A percentile compares a stretch with the other conserved stretches of the same genome.
phyloP scores from a whole-genome alignment of 306 rosid species.

The Fragaria vesca region DNA sequence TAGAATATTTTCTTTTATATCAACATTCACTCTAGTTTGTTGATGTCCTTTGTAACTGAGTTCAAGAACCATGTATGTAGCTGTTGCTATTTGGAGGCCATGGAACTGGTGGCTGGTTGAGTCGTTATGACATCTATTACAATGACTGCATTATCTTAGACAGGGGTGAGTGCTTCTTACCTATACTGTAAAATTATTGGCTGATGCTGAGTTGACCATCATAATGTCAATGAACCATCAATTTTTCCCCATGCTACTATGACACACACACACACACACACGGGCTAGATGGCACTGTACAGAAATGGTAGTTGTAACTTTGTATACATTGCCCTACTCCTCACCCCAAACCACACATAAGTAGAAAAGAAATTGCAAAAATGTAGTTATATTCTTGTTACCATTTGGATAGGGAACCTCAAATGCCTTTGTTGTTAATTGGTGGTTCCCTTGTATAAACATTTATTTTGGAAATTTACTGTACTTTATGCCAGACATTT shows the following conservation, averaged over 20 bases:
- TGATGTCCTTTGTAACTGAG: slow-evolving; percentile 5
- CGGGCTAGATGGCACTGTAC: not conserved
- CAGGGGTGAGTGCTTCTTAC: slow-evolving; percentile 62
- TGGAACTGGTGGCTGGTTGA: slow-evolving; percentile 99
- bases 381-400: not conserved
- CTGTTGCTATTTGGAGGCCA: slow-evolving; percentile 95
- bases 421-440: not conserved
- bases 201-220: not conserved
- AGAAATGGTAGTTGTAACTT: not conserved
- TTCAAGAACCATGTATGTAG: slow-evolving; percentile 40
- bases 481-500: not conserved
- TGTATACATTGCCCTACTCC: not conserved
- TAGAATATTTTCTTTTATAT: not conserved
- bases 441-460: not conserved
- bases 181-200: slow-evolving; percentile 19
- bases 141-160: slow-evolving; percentile 81
- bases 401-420: not conserved
- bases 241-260: not conserved
- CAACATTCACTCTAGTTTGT: not conserved
- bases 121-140: slow-evolving; percentile 92
- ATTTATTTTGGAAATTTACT: not conserved
- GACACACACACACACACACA: no score
- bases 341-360: not conserved
- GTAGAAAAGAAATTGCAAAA: not conserved
- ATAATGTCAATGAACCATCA: slow-evolving; percentile 11